Evolutionary conservation across 2,329 filamentous ascomycete species (phyloP), one percentile per base, ranked within the genome.

Genomic region (Sclerotinia sclerotiorum): DNA sequence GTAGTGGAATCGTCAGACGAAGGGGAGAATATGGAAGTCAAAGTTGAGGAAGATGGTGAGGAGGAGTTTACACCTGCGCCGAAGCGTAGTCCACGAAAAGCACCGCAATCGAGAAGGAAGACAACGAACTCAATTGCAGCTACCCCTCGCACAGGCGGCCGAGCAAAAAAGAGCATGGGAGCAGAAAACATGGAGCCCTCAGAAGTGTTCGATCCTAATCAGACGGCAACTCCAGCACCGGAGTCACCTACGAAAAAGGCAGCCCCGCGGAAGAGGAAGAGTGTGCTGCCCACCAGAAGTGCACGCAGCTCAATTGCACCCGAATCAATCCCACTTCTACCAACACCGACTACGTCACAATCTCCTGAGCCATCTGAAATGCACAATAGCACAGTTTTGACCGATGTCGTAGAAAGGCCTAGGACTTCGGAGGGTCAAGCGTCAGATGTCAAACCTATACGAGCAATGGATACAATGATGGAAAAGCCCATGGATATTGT

Each of bases 401-500:
- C 87, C 70, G 92, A 97, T 76, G 92, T 93, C 71, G 94, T 92
- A 19, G 85, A 88, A 72, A 82, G 83, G 69, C 82, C 81, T 48
- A 80, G 82, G 67, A 79, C 82, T 29, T 80, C 84, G 73, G 78
- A 85, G 77, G 82, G 80, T 69, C 80, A 77, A 74, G 70, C 83
- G 69, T 82, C 86, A 42, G 80, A 82, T 1, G 80, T 89, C 57
- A 91, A 91, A 78, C 90, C 91, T 51, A 86, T 94, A 75, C 91
- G 89, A 73, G 84, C 92, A 2, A 88, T 92, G 80, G 87, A 92
- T 73, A 91, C 92, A 0, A 83, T 92, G 69, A 80, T 97, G 73
- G 93, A 97, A 76, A 92, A 88, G 78, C 94, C 94, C 0, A 94
- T 97, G 90, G 94, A 97, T 75, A 97, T 98, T 73, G 88, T 97